Percentiles rank a stretch among this genome's conserved stretches.
phyloP scores from a whole-genome alignment of 805 yeast genomes.

The Teunomyces gatunensis region DNA sequence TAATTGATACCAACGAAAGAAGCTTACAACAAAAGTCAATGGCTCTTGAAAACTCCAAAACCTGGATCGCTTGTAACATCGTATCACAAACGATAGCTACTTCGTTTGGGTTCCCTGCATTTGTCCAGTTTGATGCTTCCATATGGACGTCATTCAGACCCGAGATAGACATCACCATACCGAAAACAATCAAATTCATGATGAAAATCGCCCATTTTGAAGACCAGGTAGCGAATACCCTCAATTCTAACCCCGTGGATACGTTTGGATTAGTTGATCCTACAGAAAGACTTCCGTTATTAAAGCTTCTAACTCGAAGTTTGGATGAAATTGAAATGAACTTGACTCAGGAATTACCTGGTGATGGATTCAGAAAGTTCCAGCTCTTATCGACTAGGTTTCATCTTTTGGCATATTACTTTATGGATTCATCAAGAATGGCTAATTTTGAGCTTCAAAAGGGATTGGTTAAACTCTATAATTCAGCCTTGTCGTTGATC shows the following conservation, averaged over 20 bases:
- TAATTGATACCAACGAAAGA: not conserved
- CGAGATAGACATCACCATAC: slow-evolving; percentile 29
- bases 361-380: slow-evolving; percentile 71
- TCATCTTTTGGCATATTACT: slow-evolving; percentile 80
- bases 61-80: slow-evolving; percentile 93
- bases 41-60: slow-evolving; percentile 74
- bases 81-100: slow-evolving; percentile 89
- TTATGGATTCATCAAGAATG: slow-evolving; percentile 60
- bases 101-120: slow-evolving; percentile 92
- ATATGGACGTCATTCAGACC: slow-evolving; percentile 54
- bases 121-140: slow-evolving; percentile 78
- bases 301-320: slow-evolving; percentile 67
- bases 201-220: slow-evolving; percentile 82
- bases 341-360: slow-evolving; percentile 36
- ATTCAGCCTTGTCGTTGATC: slow-evolving; percentile 71
- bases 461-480: slow-evolving; percentile 75
- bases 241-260: slow-evolving; percentile 69
- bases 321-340: slow-evolving; percentile 73
- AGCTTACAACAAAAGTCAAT: slow-evolving; percentile 37
- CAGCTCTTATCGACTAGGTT: slow-evolving; percentile 71
- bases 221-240: slow-evolving; percentile 75
- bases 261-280: slow-evolving; percentile 63
- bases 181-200: slow-evolving; percentile 67
- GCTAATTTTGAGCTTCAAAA: slow-evolving; percentile 59
- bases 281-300: slow-evolving; percentile 70